A percentile compares a stretch with the other conserved stretches of the same genome.
phyloP scores from a whole-genome alignment of 176 grass and related monocot species.

The Stipa capillata region DNA sequence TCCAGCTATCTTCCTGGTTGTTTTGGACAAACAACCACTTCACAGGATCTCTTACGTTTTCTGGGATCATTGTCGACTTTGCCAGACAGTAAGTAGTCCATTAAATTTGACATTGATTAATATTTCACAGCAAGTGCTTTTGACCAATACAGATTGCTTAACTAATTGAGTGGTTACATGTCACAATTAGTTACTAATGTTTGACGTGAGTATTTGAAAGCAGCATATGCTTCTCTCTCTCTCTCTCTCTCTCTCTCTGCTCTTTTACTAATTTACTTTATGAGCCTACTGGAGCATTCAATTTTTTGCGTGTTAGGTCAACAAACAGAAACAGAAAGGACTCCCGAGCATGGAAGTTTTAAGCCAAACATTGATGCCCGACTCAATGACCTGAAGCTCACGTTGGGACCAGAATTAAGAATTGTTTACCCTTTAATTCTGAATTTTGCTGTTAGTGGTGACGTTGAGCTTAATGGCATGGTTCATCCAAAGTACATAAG shows the following conservation, averaged over 20 bases:
- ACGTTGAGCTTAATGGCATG: conserved; percentile 88
- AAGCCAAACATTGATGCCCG: conserved; percentile 61
- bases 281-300: conserved; percentile 14
- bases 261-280: background rate
- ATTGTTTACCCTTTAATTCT: conserved; percentile 97
- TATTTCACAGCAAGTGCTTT: background rate
- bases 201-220: background rate
- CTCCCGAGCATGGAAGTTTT: conserved; percentile 57
- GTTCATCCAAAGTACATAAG: conserved; percentile 87
- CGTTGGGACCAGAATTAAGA: conserved; percentile 87
- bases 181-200: background rate
- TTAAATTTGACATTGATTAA: background rate
- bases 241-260: background rate
- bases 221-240: background rate
- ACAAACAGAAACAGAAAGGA: conserved; percentile 61
- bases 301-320: conserved; percentile 39
- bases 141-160: background rate
- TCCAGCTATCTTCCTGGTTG: conserved; percentile 45
- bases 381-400: conserved; percentile 81
- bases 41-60: conserved; percentile 49
- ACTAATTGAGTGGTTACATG: background rate
- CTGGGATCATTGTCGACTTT: conserved; percentile 53
- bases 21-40: conserved; percentile 54
- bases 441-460: conserved; percentile 90
- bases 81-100: conserved; percentile 42